These are phyloP conservation scores for Triangularia setosa DNA, from an alignment of 2,329 filamentous ascomycete species.

Conservation along the genomic window DNA sequence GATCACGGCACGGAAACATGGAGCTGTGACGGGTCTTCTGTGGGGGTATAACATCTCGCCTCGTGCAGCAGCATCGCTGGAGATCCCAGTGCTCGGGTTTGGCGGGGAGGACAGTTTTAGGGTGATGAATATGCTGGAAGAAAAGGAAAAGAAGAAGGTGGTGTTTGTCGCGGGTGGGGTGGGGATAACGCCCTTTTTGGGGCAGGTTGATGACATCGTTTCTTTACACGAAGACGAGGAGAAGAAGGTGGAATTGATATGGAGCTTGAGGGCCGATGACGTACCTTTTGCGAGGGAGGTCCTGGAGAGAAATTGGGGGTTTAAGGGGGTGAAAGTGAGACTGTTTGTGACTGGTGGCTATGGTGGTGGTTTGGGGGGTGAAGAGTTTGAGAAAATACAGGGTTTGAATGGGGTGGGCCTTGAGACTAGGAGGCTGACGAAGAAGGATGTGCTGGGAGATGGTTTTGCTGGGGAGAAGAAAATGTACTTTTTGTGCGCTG, in stretches of 20 bases:
- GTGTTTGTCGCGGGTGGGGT: constrained; percentile 75
- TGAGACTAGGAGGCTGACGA: constrained; percentile 36
- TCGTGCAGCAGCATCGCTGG: constrained; percentile 40
- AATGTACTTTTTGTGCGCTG: constrained; percentile 51
- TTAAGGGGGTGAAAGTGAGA: constrained; percentile 47
- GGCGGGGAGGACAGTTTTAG: constrained; percentile 55
- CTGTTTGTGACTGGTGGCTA: constrained; percentile 61
- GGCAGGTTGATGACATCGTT: constrained; percentile 50
- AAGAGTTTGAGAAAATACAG: constrained; percentile 33
- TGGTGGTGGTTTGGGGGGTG: constrained; percentile 28
- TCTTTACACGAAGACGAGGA: constrained; percentile 30
- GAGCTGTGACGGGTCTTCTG: constrained; percentile 63
- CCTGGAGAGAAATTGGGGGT: constrained; percentile 47
- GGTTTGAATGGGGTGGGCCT: constrained; percentile 34
- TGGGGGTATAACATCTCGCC: constrained; percentile 50
- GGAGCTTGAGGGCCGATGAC: constrained; percentile 63
- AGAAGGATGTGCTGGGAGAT: constrained; percentile 39
- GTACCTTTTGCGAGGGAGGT: constrained; percentile 58
- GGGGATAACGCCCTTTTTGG: constrained; percentile 77
- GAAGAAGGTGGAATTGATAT: constrained; percentile 33
- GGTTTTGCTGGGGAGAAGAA: constrained; percentile 35
- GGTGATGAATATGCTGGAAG: neutral
- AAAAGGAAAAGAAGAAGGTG: constrained; percentile 34
- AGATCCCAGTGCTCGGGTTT: constrained; percentile 68
- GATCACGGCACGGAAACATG: constrained; percentile 67